These are phyloP conservation scores for Ascosphaera apis DNA, from an alignment of 2,329 filamentous ascomycete species.

Conservation along the genomic window DNA sequence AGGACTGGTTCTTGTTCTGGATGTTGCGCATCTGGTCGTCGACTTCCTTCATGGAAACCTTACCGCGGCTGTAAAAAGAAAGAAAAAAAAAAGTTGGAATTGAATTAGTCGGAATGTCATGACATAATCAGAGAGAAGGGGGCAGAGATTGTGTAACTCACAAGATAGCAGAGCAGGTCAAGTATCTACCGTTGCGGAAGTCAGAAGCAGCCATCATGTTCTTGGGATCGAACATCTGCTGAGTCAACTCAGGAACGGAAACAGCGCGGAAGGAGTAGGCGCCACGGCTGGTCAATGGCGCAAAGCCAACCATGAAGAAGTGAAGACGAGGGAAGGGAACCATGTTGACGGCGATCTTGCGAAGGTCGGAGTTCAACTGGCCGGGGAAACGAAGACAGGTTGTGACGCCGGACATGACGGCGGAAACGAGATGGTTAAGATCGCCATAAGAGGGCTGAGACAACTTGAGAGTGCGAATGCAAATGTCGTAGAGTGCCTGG, in stretches of 20 bases:
- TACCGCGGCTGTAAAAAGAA: conserved; percentile 48
- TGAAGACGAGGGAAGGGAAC: conserved; percentile 99
- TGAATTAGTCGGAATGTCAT: neutral
- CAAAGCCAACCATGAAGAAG: conserved; percentile 99
- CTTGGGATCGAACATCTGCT: conserved; percentile 99
- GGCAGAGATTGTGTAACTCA: conserved; percentile 19
- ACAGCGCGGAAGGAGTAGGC: conserved; percentile 93
- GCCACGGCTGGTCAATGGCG: conserved; percentile 81
- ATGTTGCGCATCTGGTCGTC: conserved; percentile 99
- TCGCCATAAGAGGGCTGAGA: conserved; percentile 96
- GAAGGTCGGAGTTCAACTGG: conserved; percentile 98
- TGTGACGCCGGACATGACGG: conserved; percentile 98
- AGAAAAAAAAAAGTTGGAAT: conserved; percentile 11
- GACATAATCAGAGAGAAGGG: neutral
- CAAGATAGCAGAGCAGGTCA: conserved; percentile 98
- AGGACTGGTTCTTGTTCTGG: conserved; percentile 98
- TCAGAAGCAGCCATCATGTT: conserved; percentile 99
- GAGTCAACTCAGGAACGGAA: conserved; percentile 91
- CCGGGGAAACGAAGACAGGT: conserved; percentile 98
- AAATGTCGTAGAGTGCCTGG: conserved; percentile 92
- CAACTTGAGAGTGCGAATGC: conserved; percentile 99
- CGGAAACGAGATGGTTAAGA: conserved; percentile 97
- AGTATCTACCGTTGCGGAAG: conserved; percentile 98
- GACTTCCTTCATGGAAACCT: conserved; percentile 99
- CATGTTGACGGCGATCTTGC: conserved; percentile 99